phyloP scores from a whole-genome alignment of 2,329 filamentous ascomycete species.

The Endoconidiophora polonica region DNA sequence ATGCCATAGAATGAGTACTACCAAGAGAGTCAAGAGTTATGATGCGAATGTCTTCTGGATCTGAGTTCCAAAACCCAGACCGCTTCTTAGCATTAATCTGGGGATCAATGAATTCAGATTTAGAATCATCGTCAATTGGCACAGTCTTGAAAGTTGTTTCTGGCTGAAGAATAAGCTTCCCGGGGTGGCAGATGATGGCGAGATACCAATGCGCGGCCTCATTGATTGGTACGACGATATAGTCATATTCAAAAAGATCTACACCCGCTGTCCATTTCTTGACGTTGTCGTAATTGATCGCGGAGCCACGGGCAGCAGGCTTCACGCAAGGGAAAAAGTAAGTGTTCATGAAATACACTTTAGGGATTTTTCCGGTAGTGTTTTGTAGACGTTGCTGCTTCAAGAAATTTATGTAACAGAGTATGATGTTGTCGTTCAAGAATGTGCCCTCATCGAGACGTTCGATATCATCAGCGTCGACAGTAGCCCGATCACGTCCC shows the following conservation, averaged over 20 bases:
- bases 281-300: constrained; percentile 71
- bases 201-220: constrained; percentile 83
- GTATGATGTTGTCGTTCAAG: constrained; percentile 83
- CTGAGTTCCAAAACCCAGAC: constrained; percentile 15
- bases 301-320: constrained; percentile 27
- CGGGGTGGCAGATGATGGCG: constrained; percentile 83
- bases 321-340: constrained; percentile 75
- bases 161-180: constrained; percentile 33
- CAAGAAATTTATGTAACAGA: constrained; percentile 67
- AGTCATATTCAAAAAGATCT: constrained; percentile 73
- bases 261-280: constrained; percentile 74
- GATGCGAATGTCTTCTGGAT: constrained; percentile 47
- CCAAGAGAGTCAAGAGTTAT: constrained; percentile 79
- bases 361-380: constrained; percentile 31
- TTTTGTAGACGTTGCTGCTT: constrained; percentile 40
- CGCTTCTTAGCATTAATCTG: background rate
- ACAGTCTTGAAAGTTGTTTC: background rate
- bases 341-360: constrained; percentile 79
- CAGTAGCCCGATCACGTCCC: constrained; percentile 44
- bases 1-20: constrained; percentile 43
- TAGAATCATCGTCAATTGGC: constrained; percentile 1
- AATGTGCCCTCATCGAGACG: constrained; percentile 72
- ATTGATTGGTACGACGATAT: constrained; percentile 83
- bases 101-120: background rate
- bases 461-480: constrained; percentile 56